phyloP scores from a whole-genome alignment of 1,139 yeast genomes.

The Dujonia santamariae region DNA sequence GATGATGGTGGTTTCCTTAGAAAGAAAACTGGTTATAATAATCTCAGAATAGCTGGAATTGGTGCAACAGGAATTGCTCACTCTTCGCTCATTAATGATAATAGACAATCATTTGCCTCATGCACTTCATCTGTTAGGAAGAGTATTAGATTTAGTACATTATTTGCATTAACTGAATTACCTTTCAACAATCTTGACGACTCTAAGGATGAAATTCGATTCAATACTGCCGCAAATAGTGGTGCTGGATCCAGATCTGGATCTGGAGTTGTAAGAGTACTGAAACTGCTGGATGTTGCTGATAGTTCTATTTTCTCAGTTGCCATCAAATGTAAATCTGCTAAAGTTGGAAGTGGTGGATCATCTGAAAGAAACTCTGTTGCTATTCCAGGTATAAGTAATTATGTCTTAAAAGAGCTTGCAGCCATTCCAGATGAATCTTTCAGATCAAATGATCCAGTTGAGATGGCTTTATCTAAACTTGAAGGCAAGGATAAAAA shows the following conservation, averaged over 20 bases:
- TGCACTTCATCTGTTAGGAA: slow-evolving; percentile 23
- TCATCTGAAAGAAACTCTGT: slow-evolving; percentile 30
- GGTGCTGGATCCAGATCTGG: no score
- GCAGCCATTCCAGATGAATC: slow-evolving; percentile 82
- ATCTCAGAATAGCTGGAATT: slow-evolving; percentile 27
- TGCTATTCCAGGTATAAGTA: slow-evolving; percentile 63
- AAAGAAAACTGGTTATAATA: slow-evolving; percentile 37
- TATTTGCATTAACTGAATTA: slow-evolving; percentile 41
- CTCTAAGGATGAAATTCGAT: background rate
- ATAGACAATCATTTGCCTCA: slow-evolving; percentile 21
- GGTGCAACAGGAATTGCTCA: background rate
- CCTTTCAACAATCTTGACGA: slow-evolving; percentile 31
- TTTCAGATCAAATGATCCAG: slow-evolving; percentile 55
- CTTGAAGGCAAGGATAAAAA: slow-evolving; percentile 60
- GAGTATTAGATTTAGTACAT: slow-evolving; percentile 37
- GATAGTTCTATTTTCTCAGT: slow-evolving; percentile 39
- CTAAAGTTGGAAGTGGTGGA: slow-evolving; percentile 11
- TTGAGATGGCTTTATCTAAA: slow-evolving; percentile 71
- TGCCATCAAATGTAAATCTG: slow-evolving; percentile 20
- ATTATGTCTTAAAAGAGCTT: slow-evolving; percentile 61
- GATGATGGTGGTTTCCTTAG: slow-evolving; percentile 19
- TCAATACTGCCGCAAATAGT: no score
- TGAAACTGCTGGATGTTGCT: slow-evolving; percentile 25
- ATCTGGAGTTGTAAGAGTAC: slow-evolving; percentile 2
- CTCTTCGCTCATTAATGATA: background rate